These are phyloP conservation scores for Ascochyta koolunga DNA, from an alignment of 2,329 filamentous ascomycete species.

Conservation along the genomic window DNA sequence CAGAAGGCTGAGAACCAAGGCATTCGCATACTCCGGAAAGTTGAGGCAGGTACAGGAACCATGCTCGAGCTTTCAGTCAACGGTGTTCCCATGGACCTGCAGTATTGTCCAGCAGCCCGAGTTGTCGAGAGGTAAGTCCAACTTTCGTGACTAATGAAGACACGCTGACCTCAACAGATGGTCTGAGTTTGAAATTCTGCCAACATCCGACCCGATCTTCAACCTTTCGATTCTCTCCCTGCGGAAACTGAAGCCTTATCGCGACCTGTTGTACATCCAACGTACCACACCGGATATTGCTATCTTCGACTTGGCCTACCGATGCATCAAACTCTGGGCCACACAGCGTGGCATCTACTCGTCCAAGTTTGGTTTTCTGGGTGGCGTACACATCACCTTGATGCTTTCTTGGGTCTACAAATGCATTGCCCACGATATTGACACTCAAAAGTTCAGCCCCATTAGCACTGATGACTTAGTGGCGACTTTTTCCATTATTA, in stretches of 20 bases:
- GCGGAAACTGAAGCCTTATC: constrained; percentile 67
- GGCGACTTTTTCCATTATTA: constrained; percentile 69
- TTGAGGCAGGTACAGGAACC: constrained; percentile 64
- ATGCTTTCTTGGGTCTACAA: constrained; percentile 68
- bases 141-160: not conserved
- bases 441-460: constrained; percentile 27
- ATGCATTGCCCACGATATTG: constrained; percentile 30
- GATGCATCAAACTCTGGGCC: constrained; percentile 68
- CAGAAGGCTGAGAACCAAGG: constrained; percentile 53
- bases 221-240: constrained; percentile 62
- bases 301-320: constrained; percentile 64
- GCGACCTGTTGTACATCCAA: constrained; percentile 67
- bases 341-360: constrained; percentile 67
- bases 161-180: constrained; percentile 38
- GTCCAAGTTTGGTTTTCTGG: constrained; percentile 68
- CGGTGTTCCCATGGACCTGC: constrained; percentile 66
- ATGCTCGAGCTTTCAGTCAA: constrained; percentile 69
- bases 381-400: constrained; percentile 68
- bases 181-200: constrained; percentile 49
- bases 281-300: constrained; percentile 65
- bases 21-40: constrained; percentile 62
- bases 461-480: constrained; percentile 60
- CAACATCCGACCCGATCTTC: constrained; percentile 61
- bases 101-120: constrained; percentile 67
- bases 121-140: constrained; percentile 59